A percentile compares a stretch with the other conserved stretches of the same genome.
Evolutionary conservation across 2,329 filamentous ascomycete genomes (phyloP).

Genomic region (Meredithiella fracta): DNA sequence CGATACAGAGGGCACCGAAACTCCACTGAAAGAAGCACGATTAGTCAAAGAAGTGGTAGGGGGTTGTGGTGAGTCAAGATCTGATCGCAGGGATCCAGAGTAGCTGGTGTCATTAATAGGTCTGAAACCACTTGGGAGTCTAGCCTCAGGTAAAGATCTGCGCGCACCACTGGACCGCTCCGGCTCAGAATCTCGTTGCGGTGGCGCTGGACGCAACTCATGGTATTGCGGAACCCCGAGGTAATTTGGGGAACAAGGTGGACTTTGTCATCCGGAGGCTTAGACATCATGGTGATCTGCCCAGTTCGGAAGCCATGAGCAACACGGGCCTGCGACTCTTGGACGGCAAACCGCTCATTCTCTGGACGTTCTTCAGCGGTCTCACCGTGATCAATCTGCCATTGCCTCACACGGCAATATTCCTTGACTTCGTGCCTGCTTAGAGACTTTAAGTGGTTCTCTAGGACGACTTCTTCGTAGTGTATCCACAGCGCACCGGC

Average conservation of each 20-base stretch:
- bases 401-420: conserved; percentile 44
- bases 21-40: neutral
- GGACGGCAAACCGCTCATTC: conserved; percentile 37
- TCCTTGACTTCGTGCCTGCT: conserved; percentile 43
- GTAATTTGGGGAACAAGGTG: conserved; percentile 11
- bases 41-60: neutral
- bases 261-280: conserved; percentile 16
- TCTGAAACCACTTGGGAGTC: conserved; percentile 1
- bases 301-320: conserved; percentile 19
- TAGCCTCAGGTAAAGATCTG: conserved; percentile 11
- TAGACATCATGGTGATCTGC: conserved; percentile 17
- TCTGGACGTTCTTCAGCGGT: conserved; percentile 27
- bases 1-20: too few relatives aligned
- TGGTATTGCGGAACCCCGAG: conserved; percentile 13
- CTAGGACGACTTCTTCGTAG: conserved; percentile 44
- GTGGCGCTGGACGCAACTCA: conserved; percentile 10
- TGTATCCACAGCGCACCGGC: conserved; percentile 46
- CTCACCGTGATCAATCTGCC: conserved; percentile 39
- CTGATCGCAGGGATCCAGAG: neutral
- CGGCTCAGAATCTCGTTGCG: neutral
- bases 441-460: conserved; percentile 36
- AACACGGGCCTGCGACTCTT: conserved; percentile 31
- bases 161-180: neutral
- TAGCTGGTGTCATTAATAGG: conserved; percentile 9
- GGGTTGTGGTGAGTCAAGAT: neutral